Percentiles rank a stretch among this genome's conserved stretches.
These are phyloP conservation scores for Morella rubra DNA, from an alignment of 306 rosid genomes.

Conservation along the genomic window DNA sequence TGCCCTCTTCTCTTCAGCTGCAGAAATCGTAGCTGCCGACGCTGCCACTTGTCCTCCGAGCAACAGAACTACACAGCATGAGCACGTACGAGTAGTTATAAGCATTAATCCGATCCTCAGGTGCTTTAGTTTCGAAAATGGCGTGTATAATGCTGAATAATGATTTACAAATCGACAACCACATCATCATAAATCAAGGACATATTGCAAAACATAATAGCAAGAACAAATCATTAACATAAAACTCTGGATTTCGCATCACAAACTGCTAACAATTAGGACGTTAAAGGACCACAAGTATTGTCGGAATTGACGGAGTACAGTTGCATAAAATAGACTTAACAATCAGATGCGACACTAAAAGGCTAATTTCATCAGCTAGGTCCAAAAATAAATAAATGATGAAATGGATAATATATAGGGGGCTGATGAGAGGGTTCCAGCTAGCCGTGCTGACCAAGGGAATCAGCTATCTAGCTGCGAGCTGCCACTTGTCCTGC, in stretches of 20 bases:
- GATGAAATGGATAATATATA: background rate
- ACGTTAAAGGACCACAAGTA: too few relatives aligned
- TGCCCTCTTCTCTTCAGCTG: conserved; percentile 58
- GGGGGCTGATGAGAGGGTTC: too few relatives aligned
- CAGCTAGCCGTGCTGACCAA: too few relatives aligned
- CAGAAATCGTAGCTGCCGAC: conserved; percentile 66
- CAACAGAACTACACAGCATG: conserved; percentile 53
- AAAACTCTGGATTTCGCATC: background rate
- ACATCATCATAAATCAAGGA: too few relatives aligned
- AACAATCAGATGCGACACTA: background rate
- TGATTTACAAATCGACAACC: too few relatives aligned
- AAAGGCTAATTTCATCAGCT: background rate
- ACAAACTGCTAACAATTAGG: too few relatives aligned
- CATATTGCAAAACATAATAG: background rate
- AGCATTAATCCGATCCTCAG: background rate
- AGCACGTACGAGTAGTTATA: background rate
- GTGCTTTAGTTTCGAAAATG: too few relatives aligned
- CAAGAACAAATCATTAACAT: background rate
- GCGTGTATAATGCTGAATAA: background rate
- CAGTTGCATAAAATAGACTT: conserved; percentile 4
- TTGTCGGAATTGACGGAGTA: background rate
- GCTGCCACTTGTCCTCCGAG: conserved; percentile 82
- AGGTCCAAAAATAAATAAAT: background rate
- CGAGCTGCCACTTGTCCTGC: conserved; percentile 74
- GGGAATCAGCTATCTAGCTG: too few relatives aligned